Evolutionary conservation across 148 eudicot genomes (phyloP).

Genomic region (Diospyros kaki): DNA sequence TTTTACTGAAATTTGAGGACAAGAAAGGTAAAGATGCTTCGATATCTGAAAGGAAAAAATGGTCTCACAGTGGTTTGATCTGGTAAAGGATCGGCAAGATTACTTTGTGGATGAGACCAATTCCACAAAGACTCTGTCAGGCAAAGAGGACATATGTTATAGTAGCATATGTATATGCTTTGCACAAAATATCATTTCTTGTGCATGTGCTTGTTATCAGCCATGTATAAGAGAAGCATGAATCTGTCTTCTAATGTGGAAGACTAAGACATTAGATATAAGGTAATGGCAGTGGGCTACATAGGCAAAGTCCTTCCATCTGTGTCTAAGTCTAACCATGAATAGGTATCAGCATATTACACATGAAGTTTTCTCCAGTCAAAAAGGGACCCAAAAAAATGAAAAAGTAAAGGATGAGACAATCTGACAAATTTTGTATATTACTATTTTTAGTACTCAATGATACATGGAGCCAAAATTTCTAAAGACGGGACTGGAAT

Average conservation of each 20-base stretch:
- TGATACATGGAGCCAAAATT: background rate
- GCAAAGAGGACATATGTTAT: background rate
- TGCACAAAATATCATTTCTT: background rate
- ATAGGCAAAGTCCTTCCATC: background rate
- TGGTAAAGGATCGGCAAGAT: background rate
- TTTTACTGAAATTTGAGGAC: no score
- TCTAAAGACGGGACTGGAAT: background rate
- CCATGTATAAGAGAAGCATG: background rate
- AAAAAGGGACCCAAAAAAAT: background rate
- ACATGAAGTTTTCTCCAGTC: background rate
- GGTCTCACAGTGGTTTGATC: background rate
- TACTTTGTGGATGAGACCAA: background rate
- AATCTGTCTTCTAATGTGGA: background rate
- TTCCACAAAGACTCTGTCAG: background rate
- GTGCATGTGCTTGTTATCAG: background rate
- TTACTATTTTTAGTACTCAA: constrained; percentile 3
- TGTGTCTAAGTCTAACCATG: background rate
- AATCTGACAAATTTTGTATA: background rate
- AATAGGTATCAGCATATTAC: background rate
- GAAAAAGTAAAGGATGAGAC: background rate
- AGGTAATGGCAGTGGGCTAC: no score
- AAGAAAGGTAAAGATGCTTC: background rate
- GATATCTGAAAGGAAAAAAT: background rate
- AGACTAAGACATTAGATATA: background rate
- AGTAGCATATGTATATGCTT: background rate